Evolutionary conservation across 2,329 filamentous ascomycete species (phyloP).

Genomic region (Aspergillus pseudoterreus): DNA sequence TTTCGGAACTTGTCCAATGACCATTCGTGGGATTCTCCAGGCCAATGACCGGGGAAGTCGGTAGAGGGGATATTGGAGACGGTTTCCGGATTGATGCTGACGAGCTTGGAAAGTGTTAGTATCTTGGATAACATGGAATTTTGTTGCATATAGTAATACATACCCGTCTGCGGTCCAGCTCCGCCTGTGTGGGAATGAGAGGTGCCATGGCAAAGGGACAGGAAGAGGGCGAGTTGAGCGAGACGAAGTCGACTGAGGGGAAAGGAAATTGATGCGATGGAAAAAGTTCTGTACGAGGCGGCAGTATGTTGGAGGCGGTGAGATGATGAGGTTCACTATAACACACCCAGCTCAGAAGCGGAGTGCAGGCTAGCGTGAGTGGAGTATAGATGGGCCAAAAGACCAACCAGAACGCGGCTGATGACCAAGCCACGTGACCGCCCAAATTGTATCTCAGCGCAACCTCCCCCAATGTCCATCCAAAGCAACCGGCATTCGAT

Average conservation of each 20-base stretch:
- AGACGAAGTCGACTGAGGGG: slow-evolving; percentile 21
- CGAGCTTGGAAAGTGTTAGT: slow-evolving; percentile 55
- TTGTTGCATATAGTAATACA: neutral
- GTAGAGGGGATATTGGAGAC: slow-evolving; percentile 84
- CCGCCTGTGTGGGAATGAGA: slow-evolving; percentile 39
- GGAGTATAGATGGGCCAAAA: slow-evolving; percentile 14
- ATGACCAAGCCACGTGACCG: slow-evolving; percentile 38
- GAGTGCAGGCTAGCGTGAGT: slow-evolving; percentile 4
- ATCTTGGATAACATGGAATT: slow-evolving; percentile 2
- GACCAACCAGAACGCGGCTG: slow-evolving; percentile 32
- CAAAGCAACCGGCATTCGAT: slow-evolving; percentile 20
- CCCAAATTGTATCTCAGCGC: slow-evolving; percentile 33
- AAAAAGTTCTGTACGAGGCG: slow-evolving; percentile 31
- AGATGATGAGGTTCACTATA: slow-evolving; percentile 14
- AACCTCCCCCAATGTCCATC: slow-evolving; percentile 28
- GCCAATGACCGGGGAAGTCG: slow-evolving; percentile 88
- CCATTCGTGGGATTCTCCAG: slow-evolving; percentile 82
- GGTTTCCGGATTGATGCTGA: slow-evolving; percentile 84
- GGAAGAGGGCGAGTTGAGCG: slow-evolving; percentile 14
- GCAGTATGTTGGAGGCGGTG: slow-evolving; percentile 29
- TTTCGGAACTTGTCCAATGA: slow-evolving; percentile 67
- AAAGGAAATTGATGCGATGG: slow-evolving; percentile 20
- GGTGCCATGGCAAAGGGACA: slow-evolving; percentile 42
- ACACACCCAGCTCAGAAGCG: neutral
- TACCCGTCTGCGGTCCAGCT: slow-evolving; percentile 44